Evolutionary conservation across 2,329 filamentous ascomycete species (phyloP).

Genomic region (Ophiostoma quercus): DNA sequence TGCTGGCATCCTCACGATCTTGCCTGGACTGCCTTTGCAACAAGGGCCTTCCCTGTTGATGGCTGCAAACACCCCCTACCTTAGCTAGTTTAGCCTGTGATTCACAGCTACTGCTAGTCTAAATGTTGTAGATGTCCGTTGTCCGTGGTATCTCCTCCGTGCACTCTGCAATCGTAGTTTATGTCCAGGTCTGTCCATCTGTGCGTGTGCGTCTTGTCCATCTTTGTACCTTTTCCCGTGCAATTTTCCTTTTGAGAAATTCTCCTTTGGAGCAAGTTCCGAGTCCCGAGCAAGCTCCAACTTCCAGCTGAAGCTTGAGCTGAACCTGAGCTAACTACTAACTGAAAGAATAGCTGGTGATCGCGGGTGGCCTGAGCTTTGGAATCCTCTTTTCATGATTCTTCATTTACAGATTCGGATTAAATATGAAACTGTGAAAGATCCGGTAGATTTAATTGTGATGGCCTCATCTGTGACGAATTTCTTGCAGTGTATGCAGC

Average conservation of each 20-base stretch:
- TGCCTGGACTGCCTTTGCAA: background rate
- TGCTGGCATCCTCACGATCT: background rate
- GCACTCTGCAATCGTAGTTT: background rate
- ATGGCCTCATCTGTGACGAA: no score
- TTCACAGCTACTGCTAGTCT: background rate
- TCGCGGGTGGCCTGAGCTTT: background rate
- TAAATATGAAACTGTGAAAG: no score
- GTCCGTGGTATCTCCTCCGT: background rate
- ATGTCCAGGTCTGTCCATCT: background rate
- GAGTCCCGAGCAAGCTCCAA: background rate
- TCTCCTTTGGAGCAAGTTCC: background rate
- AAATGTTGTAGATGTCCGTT: background rate
- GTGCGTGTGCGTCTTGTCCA: background rate
- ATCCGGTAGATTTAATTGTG: no score
- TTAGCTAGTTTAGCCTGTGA: background rate
- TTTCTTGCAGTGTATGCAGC: no score
- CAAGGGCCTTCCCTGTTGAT: background rate
- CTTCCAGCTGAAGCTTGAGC: no score
- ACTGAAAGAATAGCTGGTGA: background rate
- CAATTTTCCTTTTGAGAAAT: background rate
- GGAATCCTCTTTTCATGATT: background rate
- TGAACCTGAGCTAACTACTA: no score
- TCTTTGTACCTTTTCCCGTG: background rate
- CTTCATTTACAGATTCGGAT: no score
- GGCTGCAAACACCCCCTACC: background rate